These are phyloP conservation scores for Thozetella sp. DNA, from an alignment of 495 filamentous ascomycete species.

Conservation along the genomic window DNA sequence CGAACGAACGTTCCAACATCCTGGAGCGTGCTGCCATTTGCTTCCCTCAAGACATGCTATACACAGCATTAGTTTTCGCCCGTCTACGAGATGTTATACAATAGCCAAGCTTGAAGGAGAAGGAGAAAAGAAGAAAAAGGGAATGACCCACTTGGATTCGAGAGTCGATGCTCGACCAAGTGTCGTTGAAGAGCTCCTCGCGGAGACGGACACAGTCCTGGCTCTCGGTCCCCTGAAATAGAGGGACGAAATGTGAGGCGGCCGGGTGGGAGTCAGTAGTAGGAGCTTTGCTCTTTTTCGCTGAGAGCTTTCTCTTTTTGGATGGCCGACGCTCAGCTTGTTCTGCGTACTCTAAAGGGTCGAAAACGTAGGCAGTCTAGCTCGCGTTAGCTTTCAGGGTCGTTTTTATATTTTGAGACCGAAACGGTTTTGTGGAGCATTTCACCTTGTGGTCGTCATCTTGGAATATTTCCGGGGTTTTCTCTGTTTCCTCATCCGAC, in stretches of 20 bases:
- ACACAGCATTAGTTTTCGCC: conserved; percentile 29
- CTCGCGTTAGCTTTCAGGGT: neutral
- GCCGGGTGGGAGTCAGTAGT: conserved; percentile 1
- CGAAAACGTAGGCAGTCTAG: conserved; percentile 74
- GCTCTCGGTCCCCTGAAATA: conserved; percentile 65
- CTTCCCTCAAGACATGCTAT: conserved; percentile 58
- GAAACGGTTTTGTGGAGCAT: neutral
- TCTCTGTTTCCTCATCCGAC: conserved; percentile 7
- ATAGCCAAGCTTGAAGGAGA: neutral
- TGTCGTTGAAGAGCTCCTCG: conserved; percentile 60
- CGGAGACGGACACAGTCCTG: conserved; percentile 52
- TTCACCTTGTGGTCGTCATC: conserved; percentile 34
- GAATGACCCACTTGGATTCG: conserved; percentile 63
- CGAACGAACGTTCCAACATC: conserved; percentile 69
- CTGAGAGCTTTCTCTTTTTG: conserved; percentile 63
- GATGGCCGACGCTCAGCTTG: conserved; percentile 48
- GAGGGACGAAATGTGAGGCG: conserved; percentile 52
- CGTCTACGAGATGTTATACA: too few species aligned
- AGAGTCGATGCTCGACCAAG: conserved; percentile 69
- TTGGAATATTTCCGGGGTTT: conserved; percentile 12
- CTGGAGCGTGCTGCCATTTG: conserved; percentile 60
- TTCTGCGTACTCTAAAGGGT: conserved; percentile 39
- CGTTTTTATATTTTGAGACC: neutral
- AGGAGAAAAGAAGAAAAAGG: conserved; percentile 2
- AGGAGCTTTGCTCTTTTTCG: conserved; percentile 23